Evolutionary conservation across 257 asterid genomes (phyloP), one percentile per base, ranked within the genome.

Genomic region (Solanum peruvianum): DNA sequence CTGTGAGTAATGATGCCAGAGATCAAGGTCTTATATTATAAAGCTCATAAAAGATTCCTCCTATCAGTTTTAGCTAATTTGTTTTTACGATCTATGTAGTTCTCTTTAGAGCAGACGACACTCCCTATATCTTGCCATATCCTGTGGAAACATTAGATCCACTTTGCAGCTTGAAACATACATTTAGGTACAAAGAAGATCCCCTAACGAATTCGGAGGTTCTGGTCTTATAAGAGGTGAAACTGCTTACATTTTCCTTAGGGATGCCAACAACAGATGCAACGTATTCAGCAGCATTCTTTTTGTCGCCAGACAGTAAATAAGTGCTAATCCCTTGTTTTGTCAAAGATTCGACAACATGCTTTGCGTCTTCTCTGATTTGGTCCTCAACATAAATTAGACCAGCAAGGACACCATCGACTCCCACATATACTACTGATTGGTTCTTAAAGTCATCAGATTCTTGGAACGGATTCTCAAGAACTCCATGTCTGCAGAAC

Each of bases 181-280:
- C 35, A 56, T 18, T 16, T 25, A 85, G 77, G 20, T 72, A 85
- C 49, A 25, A 85, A 85, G 31, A 67, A 20, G 9, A n/a, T 44
- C 70, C 41, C 67, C 3, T 33, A 11, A 9, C 52, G 42, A 47
- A 69, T 39, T 39, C 18, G 66, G 85, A 64, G 76, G 16, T 16
- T 42, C 83, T 39, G 76, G 41, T 20, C 16, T 18, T 81, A 60
- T 29, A 88, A 69, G 64, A 85, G 75, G 21, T 41, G 86, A 76
- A 78, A 86, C 70, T 29, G 72, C 97, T 95, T 89, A 96, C 99
- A 89, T 96, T 95, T 85, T 95, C 96, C 87, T 84, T 95, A 27
- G 98, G 98, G 87, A 97, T 97, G 85, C 99, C 99, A 88, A 97
- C 99, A 91, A 92, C 91, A 91, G 99, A 95, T 47, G 99, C 99